A percentile compares a stretch with the other conserved stretches of the same genome.
These are phyloP conservation scores for Podospora bellae-mahoneyi DNA, from an alignment of 495 filamentous ascomycete species.

Conservation along the genomic window DNA sequence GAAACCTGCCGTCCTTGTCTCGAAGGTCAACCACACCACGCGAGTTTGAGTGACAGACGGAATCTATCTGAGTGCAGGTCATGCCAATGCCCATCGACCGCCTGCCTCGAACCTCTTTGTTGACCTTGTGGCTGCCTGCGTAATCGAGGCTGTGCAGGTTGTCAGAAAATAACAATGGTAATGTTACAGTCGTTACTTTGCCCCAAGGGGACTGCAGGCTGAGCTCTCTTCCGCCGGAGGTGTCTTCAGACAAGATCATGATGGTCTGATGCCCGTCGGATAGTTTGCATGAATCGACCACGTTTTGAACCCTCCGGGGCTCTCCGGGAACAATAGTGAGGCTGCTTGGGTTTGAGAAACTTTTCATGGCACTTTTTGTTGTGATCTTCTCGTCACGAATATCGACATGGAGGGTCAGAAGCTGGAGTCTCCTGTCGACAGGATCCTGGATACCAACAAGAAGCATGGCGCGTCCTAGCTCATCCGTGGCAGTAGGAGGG, in stretches of 20 bases:
- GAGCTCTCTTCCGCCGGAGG: slow-evolving; percentile 59
- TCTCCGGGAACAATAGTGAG: slow-evolving; percentile 40
- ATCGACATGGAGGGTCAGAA: slow-evolving; percentile 58
- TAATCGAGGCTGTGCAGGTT: slow-evolving; percentile 41
- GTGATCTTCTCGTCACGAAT: slow-evolving; percentile 23
- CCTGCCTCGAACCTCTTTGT: slow-evolving; percentile 10
- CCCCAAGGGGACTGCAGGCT: slow-evolving; percentile 77
- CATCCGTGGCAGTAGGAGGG: slow-evolving; percentile 52
- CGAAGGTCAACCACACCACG: slow-evolving; percentile 62
- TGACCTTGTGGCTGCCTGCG: slow-evolving; percentile 30
- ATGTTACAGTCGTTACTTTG: slow-evolving; percentile 51
- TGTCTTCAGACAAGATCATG: slow-evolving; percentile 63
- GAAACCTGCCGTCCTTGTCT: slow-evolving; percentile 56
- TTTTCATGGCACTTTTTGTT: slow-evolving; percentile 25
- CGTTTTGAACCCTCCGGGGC: slow-evolving; percentile 51
- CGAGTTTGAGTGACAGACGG: slow-evolving; percentile 43
- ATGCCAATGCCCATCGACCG: slow-evolving; percentile 21
- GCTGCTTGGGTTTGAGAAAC: background rate
- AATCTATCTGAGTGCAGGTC: slow-evolving; percentile 37
- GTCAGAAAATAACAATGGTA: slow-evolving; percentile 44
- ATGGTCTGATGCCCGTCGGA: slow-evolving; percentile 66
- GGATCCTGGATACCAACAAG: slow-evolving; percentile 67
- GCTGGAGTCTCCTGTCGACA: slow-evolving; percentile 62
- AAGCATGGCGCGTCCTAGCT: slow-evolving; percentile 48
- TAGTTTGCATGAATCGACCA: slow-evolving; percentile 72